Percentiles rank a stretch among this genome's conserved stretches.
These are phyloP conservation scores for Cerioporus squamosus DNA, from an alignment of 1,284 basidiomycete genomes.

Conservation along the genomic window DNA sequence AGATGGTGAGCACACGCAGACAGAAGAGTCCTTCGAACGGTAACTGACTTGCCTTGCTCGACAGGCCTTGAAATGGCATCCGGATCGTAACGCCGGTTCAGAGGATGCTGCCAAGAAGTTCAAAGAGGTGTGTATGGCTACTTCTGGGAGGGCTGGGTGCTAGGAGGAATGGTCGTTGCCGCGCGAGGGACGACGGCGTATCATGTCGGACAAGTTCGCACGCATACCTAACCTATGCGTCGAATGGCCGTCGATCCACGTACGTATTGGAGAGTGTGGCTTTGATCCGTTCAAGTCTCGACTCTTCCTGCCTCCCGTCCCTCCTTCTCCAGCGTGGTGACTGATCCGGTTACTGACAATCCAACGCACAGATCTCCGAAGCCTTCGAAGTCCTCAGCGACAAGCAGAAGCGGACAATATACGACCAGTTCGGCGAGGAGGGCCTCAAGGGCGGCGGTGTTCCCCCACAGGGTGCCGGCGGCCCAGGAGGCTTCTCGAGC, in stretches of 20 bases:
- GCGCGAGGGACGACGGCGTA: too few relatives aligned
- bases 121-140: conserved; percentile 70
- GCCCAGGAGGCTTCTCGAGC: conserved; percentile 49
- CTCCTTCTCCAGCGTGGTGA: too few relatives aligned
- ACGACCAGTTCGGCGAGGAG: conserved; percentile 97
- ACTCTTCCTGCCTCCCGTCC: background rate
- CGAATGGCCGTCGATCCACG: too few relatives aligned
- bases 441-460: conserved; percentile 81
- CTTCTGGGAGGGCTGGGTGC: too few relatives aligned
- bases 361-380: conserved; percentile 75
- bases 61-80: conserved; percentile 68
- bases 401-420: conserved; percentile 90
- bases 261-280: too few relatives aligned
- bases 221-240: too few relatives aligned
- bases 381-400: conserved; percentile 97
- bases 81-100: conserved; percentile 80
- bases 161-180: too few relatives aligned
- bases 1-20: conserved; percentile 39
- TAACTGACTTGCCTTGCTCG: conserved; percentile 11
- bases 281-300: background rate
- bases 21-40: background rate
- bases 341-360: too few relatives aligned
- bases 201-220: too few relatives aligned
- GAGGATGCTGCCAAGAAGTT: conserved; percentile 91
- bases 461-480: conserved; percentile 52